Evolutionary conservation across 1,139 yeast species (phyloP).

Genomic region (Magnusiomyces tetraspermus): DNA sequence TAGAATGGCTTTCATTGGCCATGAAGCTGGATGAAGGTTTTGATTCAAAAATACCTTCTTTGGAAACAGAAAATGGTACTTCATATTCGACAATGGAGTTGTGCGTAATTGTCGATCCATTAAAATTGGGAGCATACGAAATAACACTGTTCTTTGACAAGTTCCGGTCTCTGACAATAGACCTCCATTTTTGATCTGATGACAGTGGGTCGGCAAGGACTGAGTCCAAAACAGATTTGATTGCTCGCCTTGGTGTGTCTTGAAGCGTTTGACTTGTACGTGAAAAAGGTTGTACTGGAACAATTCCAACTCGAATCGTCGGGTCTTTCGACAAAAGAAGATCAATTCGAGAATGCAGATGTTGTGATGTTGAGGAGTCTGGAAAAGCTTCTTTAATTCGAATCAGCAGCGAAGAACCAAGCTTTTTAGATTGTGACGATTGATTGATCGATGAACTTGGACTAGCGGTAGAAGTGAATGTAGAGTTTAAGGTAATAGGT

Average conservation of each 20-base stretch:
- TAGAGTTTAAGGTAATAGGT: neutral
- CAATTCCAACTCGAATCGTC: slow-evolving; percentile 7
- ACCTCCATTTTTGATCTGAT: slow-evolving; percentile 29
- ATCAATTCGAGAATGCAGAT: slow-evolving; percentile 21
- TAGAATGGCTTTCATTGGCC: neutral
- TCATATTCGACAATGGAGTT: slow-evolving; percentile 33
- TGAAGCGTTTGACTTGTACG: slow-evolving; percentile 9
- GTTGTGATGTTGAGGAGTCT: slow-evolving; percentile 6
- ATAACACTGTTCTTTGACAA: slow-evolving; percentile 31
- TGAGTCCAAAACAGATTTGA: slow-evolving; percentile 27
- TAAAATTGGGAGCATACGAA: slow-evolving; percentile 25
- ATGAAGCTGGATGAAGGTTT: neutral
- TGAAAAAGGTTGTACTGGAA: slow-evolving; percentile 27
- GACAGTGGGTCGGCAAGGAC: slow-evolving; percentile 33
- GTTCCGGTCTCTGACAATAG: slow-evolving; percentile 24
- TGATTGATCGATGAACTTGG: too few relatives aligned
- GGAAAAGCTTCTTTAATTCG: slow-evolving; percentile 1
- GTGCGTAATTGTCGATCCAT: slow-evolving; percentile 27
- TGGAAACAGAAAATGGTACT: slow-evolving; percentile 25
- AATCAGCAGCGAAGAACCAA: neutral
- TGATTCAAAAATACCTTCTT: slow-evolving; percentile 1
- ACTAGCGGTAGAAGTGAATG: neutral
- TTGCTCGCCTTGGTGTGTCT: slow-evolving; percentile 21
- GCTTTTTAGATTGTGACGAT: neutral
- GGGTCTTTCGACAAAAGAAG: slow-evolving; percentile 9